These are phyloP conservation scores for Irpex sp. DNA, from an alignment of 1,284 basidiomycete species.

Conservation along the genomic window DNA sequence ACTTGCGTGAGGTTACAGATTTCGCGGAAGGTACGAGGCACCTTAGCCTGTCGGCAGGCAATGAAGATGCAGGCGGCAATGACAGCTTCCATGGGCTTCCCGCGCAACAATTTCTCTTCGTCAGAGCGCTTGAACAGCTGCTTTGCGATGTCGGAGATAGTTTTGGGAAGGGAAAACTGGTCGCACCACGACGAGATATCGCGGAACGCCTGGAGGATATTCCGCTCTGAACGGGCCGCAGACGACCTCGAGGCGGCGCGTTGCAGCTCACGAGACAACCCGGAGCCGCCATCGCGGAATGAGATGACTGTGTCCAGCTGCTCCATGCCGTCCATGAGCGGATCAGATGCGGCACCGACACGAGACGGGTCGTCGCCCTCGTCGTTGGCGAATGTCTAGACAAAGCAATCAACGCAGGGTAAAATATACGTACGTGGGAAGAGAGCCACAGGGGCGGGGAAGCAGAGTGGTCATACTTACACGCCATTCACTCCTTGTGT, in stretches of 20 bases:
- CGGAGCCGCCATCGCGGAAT: conserved; percentile 91
- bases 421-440: conserved; percentile 10
- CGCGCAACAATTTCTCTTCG: conserved; percentile 90
- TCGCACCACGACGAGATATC: conserved; percentile 94
- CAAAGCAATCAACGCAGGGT: conserved; percentile 9
- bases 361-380: conserved; percentile 99
- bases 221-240: conserved; percentile 77
- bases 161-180: conserved; percentile 92
- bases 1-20: conserved; percentile 93
- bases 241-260: conserved; percentile 83
- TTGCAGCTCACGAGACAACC: conserved; percentile 89
- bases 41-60: conserved; percentile 91
- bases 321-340: conserved; percentile 90
- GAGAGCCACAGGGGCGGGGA: conserved; percentile 11
- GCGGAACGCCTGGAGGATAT: conserved; percentile 83
- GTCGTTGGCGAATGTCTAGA: conserved; percentile 96
- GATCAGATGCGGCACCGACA: conserved; percentile 95
- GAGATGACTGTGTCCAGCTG: conserved; percentile 94
- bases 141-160: conserved; percentile 93
- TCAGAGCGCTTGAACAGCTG: conserved; percentile 97
- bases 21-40: conserved; percentile 94
- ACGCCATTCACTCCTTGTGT: conserved; percentile 97
- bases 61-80: conserved; percentile 99
- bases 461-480: conserved; percentile 50
- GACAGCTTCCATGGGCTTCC: conserved; percentile 89